Conservation (phyloP, 805 yeast genomes). For the Teunomyces stri region DNA sequence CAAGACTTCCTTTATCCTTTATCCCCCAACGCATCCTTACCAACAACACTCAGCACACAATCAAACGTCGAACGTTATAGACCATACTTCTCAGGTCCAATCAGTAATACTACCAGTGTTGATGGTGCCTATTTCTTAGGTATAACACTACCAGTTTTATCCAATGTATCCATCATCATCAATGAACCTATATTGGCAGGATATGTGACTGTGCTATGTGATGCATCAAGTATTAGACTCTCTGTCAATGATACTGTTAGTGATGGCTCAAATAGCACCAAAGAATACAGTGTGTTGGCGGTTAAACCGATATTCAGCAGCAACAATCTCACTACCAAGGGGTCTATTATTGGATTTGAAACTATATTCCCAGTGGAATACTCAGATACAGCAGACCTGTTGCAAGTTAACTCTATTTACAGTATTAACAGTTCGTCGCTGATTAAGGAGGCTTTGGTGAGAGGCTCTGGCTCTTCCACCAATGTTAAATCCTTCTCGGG, state of each 20-base stretch:
- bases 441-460: conserved; percentile 27
- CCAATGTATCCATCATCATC: conserved; percentile 67
- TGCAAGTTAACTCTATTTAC: conserved; percentile 23
- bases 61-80: not conserved
- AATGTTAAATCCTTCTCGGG: conserved; percentile 22
- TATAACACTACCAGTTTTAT: conserved; percentile 71
- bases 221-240: conserved; percentile 28
- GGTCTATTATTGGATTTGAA: conserved; percentile 46
- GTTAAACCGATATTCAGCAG: conserved; percentile 29
- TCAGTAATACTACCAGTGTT: conserved; percentile 32
- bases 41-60: conserved; percentile 33
- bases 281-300: conserved; percentile 31
- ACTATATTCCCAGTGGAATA: conserved; percentile 28
- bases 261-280: conserved; percentile 5
- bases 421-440: conserved; percentile 26
- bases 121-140: conserved; percentile 57
- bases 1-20: conserved; percentile 49
- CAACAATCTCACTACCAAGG: conserved; percentile 21
- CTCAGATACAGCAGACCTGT: conserved; percentile 3
- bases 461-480: conserved; percentile 27
- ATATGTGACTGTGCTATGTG: conserved; percentile 57
- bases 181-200: conserved; percentile 64
- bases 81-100: conserved; percentile 63
- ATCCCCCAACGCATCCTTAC: conserved; percentile 41
- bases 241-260: conserved; percentile 24